phyloP scores from a whole-genome alignment of 2,329 filamentous ascomycete genomes.

The Aspergillus brunneoviolaceus region DNA sequence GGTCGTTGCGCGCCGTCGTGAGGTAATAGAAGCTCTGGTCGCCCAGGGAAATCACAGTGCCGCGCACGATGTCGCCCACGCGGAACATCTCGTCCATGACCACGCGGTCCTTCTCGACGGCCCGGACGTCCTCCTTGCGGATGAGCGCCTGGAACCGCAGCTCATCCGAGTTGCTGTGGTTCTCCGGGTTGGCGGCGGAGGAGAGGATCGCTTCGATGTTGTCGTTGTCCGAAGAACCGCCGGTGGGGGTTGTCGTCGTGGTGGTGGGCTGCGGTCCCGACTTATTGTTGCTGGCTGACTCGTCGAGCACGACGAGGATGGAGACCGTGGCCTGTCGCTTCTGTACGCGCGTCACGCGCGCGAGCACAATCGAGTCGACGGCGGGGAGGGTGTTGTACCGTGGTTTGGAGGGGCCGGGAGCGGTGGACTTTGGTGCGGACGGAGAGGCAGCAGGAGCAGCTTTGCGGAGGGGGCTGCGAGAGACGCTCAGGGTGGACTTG shows the following conservation, averaged over 20 bases:
- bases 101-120: conserved; percentile 93
- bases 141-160: conserved; percentile 75
- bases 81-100: conserved; percentile 88
- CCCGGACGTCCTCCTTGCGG: conserved; percentile 84
- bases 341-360: conserved; percentile 80
- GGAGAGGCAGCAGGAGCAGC: background rate
- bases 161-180: conserved; percentile 59
- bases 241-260: conserved; percentile 15
- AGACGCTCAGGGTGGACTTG: conserved; percentile 43
- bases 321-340: conserved; percentile 81
- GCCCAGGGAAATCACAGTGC: conserved; percentile 83
- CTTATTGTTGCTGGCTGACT: conserved; percentile 13
- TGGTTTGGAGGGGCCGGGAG: conserved; percentile 30
- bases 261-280: conserved; percentile 15
- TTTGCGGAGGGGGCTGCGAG: conserved; percentile 19
- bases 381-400: conserved; percentile 75
- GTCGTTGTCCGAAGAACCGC: conserved; percentile 35
- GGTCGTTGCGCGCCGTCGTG: conserved; percentile 85
- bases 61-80: conserved; percentile 87
- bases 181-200: conserved; percentile 41
- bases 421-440: conserved; percentile 14
- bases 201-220: conserved; percentile 39
- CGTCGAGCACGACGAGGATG: conserved; percentile 76
- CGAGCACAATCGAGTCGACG: conserved; percentile 77
- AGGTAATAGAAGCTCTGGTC: conserved; percentile 95